Evolutionary conservation across 331 rosid species (phyloP), one percentile per base, ranked within the genome.

Genomic region (Acacia pycnantha): DNA sequence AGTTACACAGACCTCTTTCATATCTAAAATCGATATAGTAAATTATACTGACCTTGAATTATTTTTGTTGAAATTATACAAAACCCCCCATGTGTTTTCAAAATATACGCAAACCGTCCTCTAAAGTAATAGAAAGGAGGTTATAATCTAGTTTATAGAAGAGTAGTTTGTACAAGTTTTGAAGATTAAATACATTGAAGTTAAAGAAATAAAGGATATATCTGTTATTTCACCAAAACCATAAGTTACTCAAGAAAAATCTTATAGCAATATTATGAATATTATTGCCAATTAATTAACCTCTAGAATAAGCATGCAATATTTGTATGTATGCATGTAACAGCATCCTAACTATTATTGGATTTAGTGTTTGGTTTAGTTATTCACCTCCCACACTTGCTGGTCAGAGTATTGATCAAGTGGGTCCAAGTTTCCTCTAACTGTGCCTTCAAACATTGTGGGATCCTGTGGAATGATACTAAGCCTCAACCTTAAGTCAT

Each of bases 391-490:
- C 99, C 99, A 95, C 37, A 90, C 84, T 83, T 90, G 85, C 50
- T 15, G 58, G 86, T 95, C 98, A 47, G 98, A 85, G 80, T 93
- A 85, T 72, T 82, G 89, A 50, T 86, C 81, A 0, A 95, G 85
- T 51, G 99, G 98, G 62, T 95, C 99, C 24, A 95, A 86, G 82
- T 95, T 95, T 73, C 91, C 94, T 87, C 99, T 88, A 66, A 93
- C 88, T 1, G 99, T 93, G 84, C 99, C 98, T 83, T 93, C 97
- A 84, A 93, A 95, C 94, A 95, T 81, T 41, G 97, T 80, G 5
- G 99, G 97, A 64, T 93, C 99, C 79, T 95, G 99, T 15, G 99
- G 98, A 58, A 95, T 95, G 85, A 93, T 95, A 84, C 99, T 92
- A 47, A 95, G 94, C 90, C 92, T 92, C 78, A 94, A 86, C 85